Conservation (phyloP, 2,329 filamentous ascomycete species). For the Stagonosporopsis tanaceti region DNA sequence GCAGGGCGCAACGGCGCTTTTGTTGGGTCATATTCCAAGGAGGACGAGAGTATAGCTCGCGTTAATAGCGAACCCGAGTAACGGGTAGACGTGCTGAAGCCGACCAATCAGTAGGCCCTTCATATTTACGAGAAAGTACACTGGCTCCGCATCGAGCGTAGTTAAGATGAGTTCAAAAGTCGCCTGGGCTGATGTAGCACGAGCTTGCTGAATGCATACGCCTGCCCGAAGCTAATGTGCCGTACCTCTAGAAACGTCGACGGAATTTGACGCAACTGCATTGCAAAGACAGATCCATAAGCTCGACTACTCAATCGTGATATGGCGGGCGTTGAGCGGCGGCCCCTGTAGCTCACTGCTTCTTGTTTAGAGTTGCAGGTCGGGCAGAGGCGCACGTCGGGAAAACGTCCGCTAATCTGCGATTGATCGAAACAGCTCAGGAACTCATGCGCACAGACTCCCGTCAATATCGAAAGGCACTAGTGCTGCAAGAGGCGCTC, state of each 20-base stretch:
- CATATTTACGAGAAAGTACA: slow-evolving; percentile 7
- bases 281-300: neutral
- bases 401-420: slow-evolving; percentile 3
- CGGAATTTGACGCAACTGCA: neutral
- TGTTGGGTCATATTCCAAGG: slow-evolving; percentile 27
- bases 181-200: slow-evolving; percentile 19
- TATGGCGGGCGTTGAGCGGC: neutral
- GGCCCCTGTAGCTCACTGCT: slow-evolving; percentile 6
- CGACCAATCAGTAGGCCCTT: slow-evolving; percentile 14
- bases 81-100: slow-evolving; percentile 11
- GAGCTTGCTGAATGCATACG: slow-evolving; percentile 20
- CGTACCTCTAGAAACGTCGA: slow-evolving; percentile 6
- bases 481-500: neutral
- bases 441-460: slow-evolving; percentile 12
- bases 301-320: neutral
- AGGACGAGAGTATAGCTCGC: slow-evolving; percentile 22
- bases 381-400: slow-evolving; percentile 3
- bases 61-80: slow-evolving; percentile 25
- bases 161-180: slow-evolving; percentile 7
- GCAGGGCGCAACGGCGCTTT: slow-evolving; percentile 22
- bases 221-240: slow-evolving; percentile 12
- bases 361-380: slow-evolving; percentile 10
- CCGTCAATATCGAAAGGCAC: slow-evolving; percentile 17
- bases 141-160: slow-evolving; percentile 17
- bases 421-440: slow-evolving; percentile 14